Base-by-base conservation (phyloP, 1,284 basidiomycete species). In the Cryptococcus sp. region DNA sequence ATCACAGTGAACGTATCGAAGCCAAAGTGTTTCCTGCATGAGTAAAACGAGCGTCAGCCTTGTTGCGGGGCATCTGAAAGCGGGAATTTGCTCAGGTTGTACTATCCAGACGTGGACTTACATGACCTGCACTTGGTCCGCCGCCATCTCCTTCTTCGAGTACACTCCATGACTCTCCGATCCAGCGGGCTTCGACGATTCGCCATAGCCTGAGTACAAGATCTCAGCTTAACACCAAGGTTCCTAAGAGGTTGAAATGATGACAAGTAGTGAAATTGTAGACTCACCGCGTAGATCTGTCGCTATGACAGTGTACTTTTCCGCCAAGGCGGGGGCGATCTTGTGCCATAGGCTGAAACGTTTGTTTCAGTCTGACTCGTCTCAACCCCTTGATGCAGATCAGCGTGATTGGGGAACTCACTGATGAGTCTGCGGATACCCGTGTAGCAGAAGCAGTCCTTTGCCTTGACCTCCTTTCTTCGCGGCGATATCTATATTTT, bases 121-220 rank as follows among this genome's bases (percentile, higher is more conserved):
- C 78, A 78, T 78, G 15, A 78, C 65, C 37, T 70, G 64, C 0
- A 78, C 67, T 59, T 73, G 67, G 59, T 79, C 78, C 10, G 65
- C 59, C 0, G 74, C 78, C 73, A 79, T 78, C 54, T 77, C 75
- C 6, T 76, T 61, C 62, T 79, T 78, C 8, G 68, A 70, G 58
- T 79, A 79, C 55, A 72, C 68, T 16, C 64, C 61, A 56, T 76
- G 74, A n/a, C 44, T 50, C 10, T 65, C 62, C 4, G 62, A 61
- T 8, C 66, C 72, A 43, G 46, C 59, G 8, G 76, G 72, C 39
- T 67, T 62, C 5, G 71, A 66, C 1, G 65, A 67, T 23, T 55
- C 55, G 1, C 71, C 71, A 51, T 73, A 73, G 13, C 71, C 71
- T 67, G 55, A 48, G 5, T 29, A 34, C 37, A 3, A 48, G 20